These are phyloP conservation scores for Globisporangium spiculum DNA, from an alignment of 352 stramenopile species.

Conservation along the genomic window DNA sequence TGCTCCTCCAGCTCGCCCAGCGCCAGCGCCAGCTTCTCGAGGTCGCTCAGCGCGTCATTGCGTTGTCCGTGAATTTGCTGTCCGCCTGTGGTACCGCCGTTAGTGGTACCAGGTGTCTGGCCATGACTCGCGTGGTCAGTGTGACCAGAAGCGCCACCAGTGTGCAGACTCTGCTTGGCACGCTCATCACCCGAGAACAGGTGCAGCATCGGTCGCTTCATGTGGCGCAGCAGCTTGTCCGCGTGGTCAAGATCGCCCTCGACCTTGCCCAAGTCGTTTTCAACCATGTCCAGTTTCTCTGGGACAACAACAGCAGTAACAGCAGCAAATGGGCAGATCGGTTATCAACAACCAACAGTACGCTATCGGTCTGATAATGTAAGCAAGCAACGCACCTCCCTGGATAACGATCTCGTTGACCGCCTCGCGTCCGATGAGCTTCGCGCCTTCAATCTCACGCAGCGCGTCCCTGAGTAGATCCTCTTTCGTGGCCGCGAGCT, in stretches of 20 bases:
- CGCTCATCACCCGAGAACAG: constrained; percentile 52
- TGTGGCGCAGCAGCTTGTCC: constrained; percentile 68
- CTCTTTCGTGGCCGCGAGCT: constrained; percentile 54
- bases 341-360: background rate
- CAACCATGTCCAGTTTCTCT: constrained; percentile 76
- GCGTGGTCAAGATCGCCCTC: constrained; percentile 65
- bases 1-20: constrained; percentile 72
- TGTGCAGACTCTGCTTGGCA: constrained; percentile 16
- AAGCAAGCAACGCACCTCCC: constrained; percentile 29
- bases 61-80: background rate
- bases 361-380: no score
- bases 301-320: background rate
- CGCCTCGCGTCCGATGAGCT: constrained; percentile 60
- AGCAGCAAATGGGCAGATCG: background rate
- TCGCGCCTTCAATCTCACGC: constrained; percentile 68
- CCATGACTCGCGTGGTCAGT: background rate
- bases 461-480: constrained; percentile 69
- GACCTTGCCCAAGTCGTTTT: constrained; percentile 55
- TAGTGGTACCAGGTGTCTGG: background rate
- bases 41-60: constrained; percentile 36
- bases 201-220: constrained; percentile 69
- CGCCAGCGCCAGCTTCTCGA: constrained; percentile 56
- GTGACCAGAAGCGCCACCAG: background rate
- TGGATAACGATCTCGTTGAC: constrained; percentile 74
- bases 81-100: background rate